phyloP scores from a whole-genome alignment of 208 protist species.

The Angomonas ambiguus region DNA sequence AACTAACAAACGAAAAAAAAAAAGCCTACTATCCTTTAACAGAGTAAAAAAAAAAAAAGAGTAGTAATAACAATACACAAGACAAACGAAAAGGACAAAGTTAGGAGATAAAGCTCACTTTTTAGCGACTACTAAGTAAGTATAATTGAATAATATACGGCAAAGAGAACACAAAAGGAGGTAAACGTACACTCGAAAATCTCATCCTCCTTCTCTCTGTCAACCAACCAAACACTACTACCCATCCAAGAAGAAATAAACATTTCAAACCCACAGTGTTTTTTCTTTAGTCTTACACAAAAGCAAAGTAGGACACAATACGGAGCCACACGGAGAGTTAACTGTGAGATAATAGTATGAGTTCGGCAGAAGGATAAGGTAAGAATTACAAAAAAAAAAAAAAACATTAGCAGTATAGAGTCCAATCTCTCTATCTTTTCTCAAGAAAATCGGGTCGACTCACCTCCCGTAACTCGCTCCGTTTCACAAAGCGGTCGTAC shows the following conservation, averaged over 20 bases:
- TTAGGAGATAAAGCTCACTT: conserved; percentile 28
- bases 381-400: too few species aligned
- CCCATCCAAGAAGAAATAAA: too few species aligned
- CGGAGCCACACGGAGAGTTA: too few species aligned
- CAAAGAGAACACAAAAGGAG: neutral
- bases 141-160: conserved; percentile 28
- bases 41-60: conserved; percentile 9
- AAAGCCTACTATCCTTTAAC: neutral
- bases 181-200: neutral
- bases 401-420: too few species aligned
- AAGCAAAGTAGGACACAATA: too few species aligned
- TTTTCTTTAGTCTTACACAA: too few species aligned
- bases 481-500: neutral
- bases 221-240: too few species aligned
- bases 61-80: neutral
- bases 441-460: neutral
- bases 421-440: too few species aligned
- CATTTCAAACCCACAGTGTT: too few species aligned
- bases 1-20: conserved; percentile 9
- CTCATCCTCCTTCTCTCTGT: too few species aligned
- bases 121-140: conserved; percentile 47
- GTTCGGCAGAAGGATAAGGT: too few species aligned
- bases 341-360: too few species aligned
- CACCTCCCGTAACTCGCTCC: neutral
- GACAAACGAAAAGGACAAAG: neutral